phyloP scores from a whole-genome alignment of 139 green algal genomes.

The Spirogloea muscicola region DNA sequence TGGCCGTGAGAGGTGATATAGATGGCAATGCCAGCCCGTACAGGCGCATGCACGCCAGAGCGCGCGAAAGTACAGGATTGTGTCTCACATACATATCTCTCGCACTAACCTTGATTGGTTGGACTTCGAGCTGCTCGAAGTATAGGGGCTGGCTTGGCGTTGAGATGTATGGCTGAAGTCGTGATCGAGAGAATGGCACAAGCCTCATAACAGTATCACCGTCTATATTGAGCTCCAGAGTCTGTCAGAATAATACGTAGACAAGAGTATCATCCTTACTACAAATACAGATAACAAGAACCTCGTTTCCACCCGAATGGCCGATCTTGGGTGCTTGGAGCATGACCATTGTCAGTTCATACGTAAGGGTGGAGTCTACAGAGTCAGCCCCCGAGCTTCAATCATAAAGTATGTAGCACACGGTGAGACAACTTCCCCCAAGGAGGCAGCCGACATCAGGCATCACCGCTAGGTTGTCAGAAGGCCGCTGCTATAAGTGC shows the following conservation, averaged over 20 bases:
- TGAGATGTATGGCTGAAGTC: not conserved
- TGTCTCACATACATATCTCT: no score
- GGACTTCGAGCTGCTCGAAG: slow-evolving; percentile 33
- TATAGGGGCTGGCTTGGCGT: slow-evolving; percentile 7
- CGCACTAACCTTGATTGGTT: slow-evolving; percentile 40
- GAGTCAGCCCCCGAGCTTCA: not conserved
- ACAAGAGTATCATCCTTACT: not conserved
- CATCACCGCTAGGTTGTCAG: no score
- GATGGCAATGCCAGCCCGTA: no score
- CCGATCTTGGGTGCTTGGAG: not conserved
- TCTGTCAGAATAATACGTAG: not conserved
- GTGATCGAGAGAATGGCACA: slow-evolving; percentile 16
- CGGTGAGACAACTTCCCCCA: no score
- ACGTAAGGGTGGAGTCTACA: no score
- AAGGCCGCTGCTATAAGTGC: no score
- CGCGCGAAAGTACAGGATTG: no score
- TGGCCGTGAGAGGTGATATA: no score
- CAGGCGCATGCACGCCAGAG: no score
- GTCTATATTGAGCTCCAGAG: slow-evolving; percentile 41
- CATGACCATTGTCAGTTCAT: no score
- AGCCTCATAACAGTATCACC: slow-evolving; percentile 40
- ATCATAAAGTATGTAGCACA: slow-evolving; percentile 2
- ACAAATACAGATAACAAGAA: not conserved
- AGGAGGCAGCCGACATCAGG: no score
- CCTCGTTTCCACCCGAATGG: not conserved